Evolutionary conservation across 2,329 filamentous ascomycete genomes (phyloP), one percentile per base, ranked within the genome.

Genomic region (Clonostachys rosea): DNA sequence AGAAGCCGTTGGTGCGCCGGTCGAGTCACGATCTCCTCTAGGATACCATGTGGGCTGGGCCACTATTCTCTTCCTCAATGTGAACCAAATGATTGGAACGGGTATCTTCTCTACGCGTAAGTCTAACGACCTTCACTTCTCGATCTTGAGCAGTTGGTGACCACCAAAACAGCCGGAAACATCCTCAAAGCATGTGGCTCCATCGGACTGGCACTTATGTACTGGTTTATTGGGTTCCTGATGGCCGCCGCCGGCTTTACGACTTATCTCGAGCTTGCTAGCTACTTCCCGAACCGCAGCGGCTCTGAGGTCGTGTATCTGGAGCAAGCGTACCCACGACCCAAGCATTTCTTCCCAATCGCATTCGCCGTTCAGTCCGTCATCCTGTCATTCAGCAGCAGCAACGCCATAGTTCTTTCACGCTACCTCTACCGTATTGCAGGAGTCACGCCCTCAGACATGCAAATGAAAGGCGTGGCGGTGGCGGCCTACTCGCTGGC

Each of bases 301-400:
- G 84, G 83, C 0, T 75, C 76, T 0, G 81, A 87, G 54, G 83
- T 84, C 0, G 83, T 84, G 0, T 87, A 86, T 53, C 71, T 87
- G 0, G 84, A 87, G 53, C 84, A 87, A 56, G 79, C 81, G 0
- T 88, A 77, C 51, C 83, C 83, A 1, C 71, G 80, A 2, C 84
- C 84, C 0, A 76, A 71, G 47, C 84, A 81, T 56, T 73, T 87
- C 50, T 79, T 87, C 43, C 81, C 83, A 0, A 79, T 79, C 0
- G 70, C 80, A 0, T 87, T 84, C 57, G 84, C 84, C 0, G 75
- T 85, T 4, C 79, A 84, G 56, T 74, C 76, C 0, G 79, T 87
- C 2, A 59, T 84, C 2, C 64, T 87, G 5, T 85, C 83, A 0
- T 87, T 87, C 52, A 80, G 78, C 52, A 84, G 80, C 53, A 79